phyloP scores from a whole-genome alignment of 1,284 basidiomycete genomes.

The Meripilus lineatus region DNA sequence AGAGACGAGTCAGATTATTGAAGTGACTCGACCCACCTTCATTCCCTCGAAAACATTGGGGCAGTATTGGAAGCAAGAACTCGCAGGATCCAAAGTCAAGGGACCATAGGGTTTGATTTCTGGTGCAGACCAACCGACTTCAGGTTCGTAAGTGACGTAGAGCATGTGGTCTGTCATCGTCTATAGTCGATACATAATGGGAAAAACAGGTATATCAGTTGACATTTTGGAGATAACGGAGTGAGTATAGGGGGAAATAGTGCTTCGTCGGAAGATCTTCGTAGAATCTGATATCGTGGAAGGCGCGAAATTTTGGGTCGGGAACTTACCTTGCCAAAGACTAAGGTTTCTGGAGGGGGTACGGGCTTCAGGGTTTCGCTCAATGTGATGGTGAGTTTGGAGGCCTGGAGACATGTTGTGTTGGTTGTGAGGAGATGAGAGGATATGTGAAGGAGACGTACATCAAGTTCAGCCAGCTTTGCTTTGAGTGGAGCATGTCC shows the following conservation, averaged over 20 bases:
- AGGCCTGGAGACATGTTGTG: too few species aligned
- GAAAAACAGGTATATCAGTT: not conserved
- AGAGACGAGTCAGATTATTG: too few species aligned
- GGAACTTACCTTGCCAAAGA: slow-evolving; percentile 14
- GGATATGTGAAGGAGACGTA: too few species aligned
- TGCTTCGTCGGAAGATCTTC: too few species aligned
- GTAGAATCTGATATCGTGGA: not conserved
- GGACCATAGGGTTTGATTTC: slow-evolving; percentile 76
- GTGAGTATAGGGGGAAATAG: not conserved
- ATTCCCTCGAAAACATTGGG: slow-evolving; percentile 84
- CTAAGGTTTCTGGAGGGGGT: slow-evolving; percentile 13
- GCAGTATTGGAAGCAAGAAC: slow-evolving; percentile 75
- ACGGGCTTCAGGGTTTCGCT: slow-evolving; percentile 12
- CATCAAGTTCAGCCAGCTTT: too few species aligned
- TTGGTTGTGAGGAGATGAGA: too few species aligned
- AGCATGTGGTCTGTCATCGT: slow-evolving; percentile 78
- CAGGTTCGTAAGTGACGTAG: slow-evolving; percentile 55
- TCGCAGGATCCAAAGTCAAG: slow-evolving; percentile 66
- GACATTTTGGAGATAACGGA: not conserved
- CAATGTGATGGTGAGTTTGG: slow-evolving; percentile 12
- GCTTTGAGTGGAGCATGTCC: too few species aligned
- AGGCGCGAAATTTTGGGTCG: too few species aligned
- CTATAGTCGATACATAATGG: slow-evolving; percentile 19
- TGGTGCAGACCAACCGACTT: slow-evolving; percentile 73
- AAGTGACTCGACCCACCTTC: slow-evolving; percentile 61